Evolutionary conservation across 2,329 filamentous ascomycete species (phyloP).

Genomic region (Xylaria sp.): DNA sequence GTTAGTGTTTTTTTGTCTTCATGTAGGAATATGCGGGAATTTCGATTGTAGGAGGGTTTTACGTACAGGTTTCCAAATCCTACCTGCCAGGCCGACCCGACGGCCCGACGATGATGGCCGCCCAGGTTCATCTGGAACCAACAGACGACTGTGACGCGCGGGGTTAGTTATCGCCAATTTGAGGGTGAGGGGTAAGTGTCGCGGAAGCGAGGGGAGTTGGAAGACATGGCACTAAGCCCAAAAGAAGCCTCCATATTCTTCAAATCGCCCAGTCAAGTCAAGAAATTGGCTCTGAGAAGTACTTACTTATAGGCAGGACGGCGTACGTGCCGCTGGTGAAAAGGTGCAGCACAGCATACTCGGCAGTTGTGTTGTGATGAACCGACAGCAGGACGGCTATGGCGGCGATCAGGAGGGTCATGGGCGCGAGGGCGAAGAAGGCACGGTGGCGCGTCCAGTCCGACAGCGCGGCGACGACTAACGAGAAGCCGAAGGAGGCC

Average conservation of each 20-base stretch:
- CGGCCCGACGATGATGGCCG: constrained; percentile 74
- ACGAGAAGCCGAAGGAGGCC: constrained; percentile 80
- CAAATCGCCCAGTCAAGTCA: neutral
- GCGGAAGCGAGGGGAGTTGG: neutral
- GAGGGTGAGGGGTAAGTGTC: neutral
- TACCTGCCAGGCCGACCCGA: constrained; percentile 80
- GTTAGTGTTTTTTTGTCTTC: constrained; percentile 7
- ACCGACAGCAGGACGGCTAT: constrained; percentile 79
- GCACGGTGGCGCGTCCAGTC: constrained; percentile 80
- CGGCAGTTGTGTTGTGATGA: constrained; percentile 71
- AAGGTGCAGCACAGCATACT: constrained; percentile 86
- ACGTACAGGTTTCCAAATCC: constrained; percentile 76
- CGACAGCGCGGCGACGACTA: constrained; percentile 76
- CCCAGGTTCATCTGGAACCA: constrained; percentile 86
- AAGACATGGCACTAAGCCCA: neutral
- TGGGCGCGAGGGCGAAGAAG: constrained; percentile 74
- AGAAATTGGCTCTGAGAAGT: neutral
- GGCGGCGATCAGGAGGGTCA: constrained; percentile 75
- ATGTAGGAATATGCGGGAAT: neutral
- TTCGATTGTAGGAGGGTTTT: neutral
- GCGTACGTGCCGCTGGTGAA: constrained; percentile 82
- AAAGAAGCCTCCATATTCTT: neutral
- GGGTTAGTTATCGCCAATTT: neutral
- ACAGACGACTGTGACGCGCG: constrained; percentile 63
- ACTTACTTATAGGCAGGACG: constrained; percentile 79